These are phyloP conservation scores for Monocercomonoides exilis DNA, from an alignment of 78 protist genomes.

Conservation along the genomic window DNA sequence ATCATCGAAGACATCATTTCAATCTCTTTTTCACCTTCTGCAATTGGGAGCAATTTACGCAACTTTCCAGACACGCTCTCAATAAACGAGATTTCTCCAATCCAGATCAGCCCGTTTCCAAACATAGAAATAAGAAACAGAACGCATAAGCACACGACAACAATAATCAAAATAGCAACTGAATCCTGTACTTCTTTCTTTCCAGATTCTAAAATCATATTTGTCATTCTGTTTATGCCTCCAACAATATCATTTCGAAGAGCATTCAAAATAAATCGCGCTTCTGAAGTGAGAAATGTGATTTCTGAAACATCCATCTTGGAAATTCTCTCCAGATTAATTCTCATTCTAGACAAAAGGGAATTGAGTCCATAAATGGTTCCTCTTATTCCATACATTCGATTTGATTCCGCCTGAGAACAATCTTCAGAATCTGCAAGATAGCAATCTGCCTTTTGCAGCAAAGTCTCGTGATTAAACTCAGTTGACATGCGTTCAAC, in stretches of 20 bases:
- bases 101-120: not conserved
- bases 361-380: not conserved
- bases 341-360: not conserved
- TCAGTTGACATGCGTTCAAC: not conserved
- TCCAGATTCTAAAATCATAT: not conserved
- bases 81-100: not conserved
- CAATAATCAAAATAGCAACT: not conserved
- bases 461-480: not conserved
- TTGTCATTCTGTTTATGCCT: not conserved
- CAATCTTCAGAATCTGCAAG: not conserved
- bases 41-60: not conserved
- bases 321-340: not conserved
- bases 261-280: not conserved
- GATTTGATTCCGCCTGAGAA: not conserved
- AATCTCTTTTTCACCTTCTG: not conserved
- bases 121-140: not conserved
- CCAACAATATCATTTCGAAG: not conserved
- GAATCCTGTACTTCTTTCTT: not conserved
- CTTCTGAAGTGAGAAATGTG: not conserved
- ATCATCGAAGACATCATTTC: not conserved
- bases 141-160: not conserved
- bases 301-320: not conserved
- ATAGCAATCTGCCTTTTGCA: not conserved
- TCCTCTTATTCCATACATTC: not conserved
- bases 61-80: not conserved